Conservation (phyloP, 2,329 filamentous ascomycete species). For the Trichoderma asperellum region DNA sequence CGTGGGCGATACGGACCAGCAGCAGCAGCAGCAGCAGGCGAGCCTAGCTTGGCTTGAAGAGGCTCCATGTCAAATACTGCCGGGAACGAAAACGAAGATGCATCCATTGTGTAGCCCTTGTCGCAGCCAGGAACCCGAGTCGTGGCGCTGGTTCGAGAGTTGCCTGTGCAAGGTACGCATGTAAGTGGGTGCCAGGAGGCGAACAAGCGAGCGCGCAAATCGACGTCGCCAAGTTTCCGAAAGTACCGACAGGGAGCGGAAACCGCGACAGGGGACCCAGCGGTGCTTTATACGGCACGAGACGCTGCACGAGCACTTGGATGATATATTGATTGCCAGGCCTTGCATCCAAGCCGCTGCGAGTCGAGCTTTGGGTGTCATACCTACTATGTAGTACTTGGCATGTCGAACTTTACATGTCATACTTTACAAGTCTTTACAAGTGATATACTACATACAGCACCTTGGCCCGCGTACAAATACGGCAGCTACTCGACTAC, state of each 20-base stretch:
- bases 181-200: background rate
- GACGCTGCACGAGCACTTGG: background rate
- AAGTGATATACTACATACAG: background rate
- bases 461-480: too few species aligned
- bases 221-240: conserved; percentile 25
- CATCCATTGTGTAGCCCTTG: background rate
- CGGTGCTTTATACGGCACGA: background rate
- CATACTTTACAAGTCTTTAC: background rate
- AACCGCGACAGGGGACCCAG: background rate
- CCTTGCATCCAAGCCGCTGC: background rate
- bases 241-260: conserved; percentile 22
- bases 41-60: background rate
- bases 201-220: conserved; percentile 26
- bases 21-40: conserved; percentile 1
- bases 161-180: background rate
- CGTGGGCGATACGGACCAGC: conserved; percentile 16
- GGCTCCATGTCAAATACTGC: background rate
- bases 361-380: background rate
- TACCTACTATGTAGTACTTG: too few species aligned
- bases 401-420: too few species aligned
- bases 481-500: background rate
- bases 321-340: background rate
- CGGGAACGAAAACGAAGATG: conserved; percentile 19
- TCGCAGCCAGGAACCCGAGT: conserved; percentile 26
- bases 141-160: background rate